A percentile compares a stretch with the other conserved stretches of the same genome.
Evolutionary conservation across 108 stramenopile species (phyloP).

Genomic region (Cyclotella sp.): DNA sequence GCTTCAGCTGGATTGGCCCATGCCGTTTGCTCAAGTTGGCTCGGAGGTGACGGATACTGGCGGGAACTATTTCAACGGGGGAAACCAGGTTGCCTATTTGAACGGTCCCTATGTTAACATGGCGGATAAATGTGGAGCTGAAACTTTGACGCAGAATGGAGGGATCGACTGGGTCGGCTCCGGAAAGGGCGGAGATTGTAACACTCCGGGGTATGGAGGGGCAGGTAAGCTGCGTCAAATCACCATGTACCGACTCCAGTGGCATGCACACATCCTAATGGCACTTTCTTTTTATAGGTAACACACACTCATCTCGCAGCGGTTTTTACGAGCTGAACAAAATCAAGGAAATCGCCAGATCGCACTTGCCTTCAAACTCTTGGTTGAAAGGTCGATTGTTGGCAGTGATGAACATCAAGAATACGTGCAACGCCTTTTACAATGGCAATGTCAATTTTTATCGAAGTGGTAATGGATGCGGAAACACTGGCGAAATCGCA

Average conservation of each 20-base stretch:
- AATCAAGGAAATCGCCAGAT: conserved; percentile 27
- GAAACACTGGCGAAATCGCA: conserved; percentile 23
- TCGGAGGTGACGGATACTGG: conserved; percentile 10
- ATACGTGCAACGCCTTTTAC: conserved; percentile 32
- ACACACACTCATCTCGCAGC: conserved; percentile 23
- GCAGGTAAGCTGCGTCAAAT: background rate
- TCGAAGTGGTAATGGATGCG: conserved; percentile 23
- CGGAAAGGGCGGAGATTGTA: background rate
- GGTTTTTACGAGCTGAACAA: conserved; percentile 34
- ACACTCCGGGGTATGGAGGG: conserved; percentile 11
- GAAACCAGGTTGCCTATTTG: conserved; percentile 9
- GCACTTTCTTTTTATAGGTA: background rate
- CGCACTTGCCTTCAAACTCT: conserved; percentile 19
- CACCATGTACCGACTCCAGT: too few species aligned
- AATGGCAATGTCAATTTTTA: conserved; percentile 37
- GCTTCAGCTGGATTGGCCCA: conserved; percentile 35
- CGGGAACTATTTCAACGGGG: conserved; percentile 17
- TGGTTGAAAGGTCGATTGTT: conserved; percentile 16
- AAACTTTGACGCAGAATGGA: background rate
- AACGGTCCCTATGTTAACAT: conserved; percentile 20
- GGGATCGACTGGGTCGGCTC: conserved; percentile 24
- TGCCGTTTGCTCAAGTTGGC: conserved; percentile 31
- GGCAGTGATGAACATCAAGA: conserved; percentile 25
- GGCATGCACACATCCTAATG: background rate
- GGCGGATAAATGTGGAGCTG: conserved; percentile 18